Conservation (phyloP, 805 yeast species). For the Nakazawaea holstii region DNA sequence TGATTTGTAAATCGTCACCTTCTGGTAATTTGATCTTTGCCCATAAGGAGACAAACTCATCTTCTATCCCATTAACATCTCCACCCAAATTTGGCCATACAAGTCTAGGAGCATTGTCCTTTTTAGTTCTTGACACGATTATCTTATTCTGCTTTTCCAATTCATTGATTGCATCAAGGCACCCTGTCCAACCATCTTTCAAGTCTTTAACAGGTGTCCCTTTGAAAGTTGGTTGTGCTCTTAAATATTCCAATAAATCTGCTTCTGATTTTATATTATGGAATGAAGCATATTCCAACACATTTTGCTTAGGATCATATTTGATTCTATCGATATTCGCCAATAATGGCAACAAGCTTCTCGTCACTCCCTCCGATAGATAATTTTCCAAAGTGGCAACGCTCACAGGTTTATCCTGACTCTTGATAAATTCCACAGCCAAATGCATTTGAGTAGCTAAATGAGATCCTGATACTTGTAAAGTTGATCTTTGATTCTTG, state of each 20-base stretch:
- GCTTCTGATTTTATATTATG: slow-evolving; percentile 81
- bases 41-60: slow-evolving; percentile 84
- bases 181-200: slow-evolving; percentile 93
- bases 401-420: slow-evolving; percentile 63
- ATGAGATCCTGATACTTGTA: slow-evolving; percentile 38
- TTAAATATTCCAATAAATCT: slow-evolving; percentile 67
- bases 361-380: slow-evolving; percentile 54
- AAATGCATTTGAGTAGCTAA: slow-evolving; percentile 81
- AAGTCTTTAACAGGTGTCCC: slow-evolving; percentile 76
- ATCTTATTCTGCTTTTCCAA: slow-evolving; percentile 74
- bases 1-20: slow-evolving; percentile 72
- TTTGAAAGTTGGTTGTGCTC: slow-evolving; percentile 79
- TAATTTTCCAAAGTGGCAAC: slow-evolving; percentile 62
- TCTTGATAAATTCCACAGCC: slow-evolving; percentile 86
- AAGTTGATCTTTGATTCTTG: slow-evolving; percentile 2
- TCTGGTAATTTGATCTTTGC: slow-evolving; percentile 71
- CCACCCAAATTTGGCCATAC: slow-evolving; percentile 85
- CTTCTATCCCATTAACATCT: slow-evolving; percentile 59
- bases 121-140: slow-evolving; percentile 82
- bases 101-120: slow-evolving; percentile 87
- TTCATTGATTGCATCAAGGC: slow-evolving; percentile 70
- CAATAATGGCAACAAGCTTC: slow-evolving; percentile 63
- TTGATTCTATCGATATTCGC: slow-evolving; percentile 73
- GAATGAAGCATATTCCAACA: slow-evolving; percentile 82
- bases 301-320: slow-evolving; percentile 53